Base-by-base conservation (phyloP, 2,329 filamentous ascomycete genomes). In the Macroventuria anomochaeta region DNA sequence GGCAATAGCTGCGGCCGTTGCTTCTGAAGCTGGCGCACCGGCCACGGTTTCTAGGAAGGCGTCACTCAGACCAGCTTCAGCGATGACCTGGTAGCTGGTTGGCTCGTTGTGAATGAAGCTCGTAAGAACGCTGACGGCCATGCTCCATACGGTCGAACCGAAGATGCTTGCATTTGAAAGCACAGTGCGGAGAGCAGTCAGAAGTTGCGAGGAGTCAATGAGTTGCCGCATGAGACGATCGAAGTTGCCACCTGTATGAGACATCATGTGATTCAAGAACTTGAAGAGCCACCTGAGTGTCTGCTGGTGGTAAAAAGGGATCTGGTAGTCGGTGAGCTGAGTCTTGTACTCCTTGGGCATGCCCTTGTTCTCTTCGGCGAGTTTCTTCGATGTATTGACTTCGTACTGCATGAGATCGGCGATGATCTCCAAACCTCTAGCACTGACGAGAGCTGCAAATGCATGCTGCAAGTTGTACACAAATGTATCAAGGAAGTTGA, bases 21-120 rank as follows among this genome's bases (percentile, higher is more conserved):
- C 46, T 38, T 65, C 59, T 18, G 62, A 59, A 36, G 59, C 57
- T 7, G 62, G 62, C 55, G 73, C 73, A 31, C 77, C 73, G 42
- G 83, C 96, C 47, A 97, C 84, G 3, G 93, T 87, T 73, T 93
- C 88, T 12, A 99, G 81, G 53, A 97, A 89, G 44, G 87, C 90
- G 70, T 89, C 89, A 67, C 95, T 93, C 64, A 99, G 83, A 18
- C 92, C 92, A 43, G 95, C 93, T 76, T 99, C 95, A 12, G 91
- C 91, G 61, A 99, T 95, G 20, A 96, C 91, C 23, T 91, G 89
- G 72, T 96, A 99, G 74, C 95, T 99, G 0, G 95, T 99, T 0
- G 95, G 95, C 68, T 99, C 95, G 70, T 97, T 97, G 76, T 99
- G 96, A 66, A 99, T 96, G 75, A 99, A 99, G 65, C 91, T 93